Conservation (phyloP, 257 asterid species). For the Solanum bukasovii region DNA sequence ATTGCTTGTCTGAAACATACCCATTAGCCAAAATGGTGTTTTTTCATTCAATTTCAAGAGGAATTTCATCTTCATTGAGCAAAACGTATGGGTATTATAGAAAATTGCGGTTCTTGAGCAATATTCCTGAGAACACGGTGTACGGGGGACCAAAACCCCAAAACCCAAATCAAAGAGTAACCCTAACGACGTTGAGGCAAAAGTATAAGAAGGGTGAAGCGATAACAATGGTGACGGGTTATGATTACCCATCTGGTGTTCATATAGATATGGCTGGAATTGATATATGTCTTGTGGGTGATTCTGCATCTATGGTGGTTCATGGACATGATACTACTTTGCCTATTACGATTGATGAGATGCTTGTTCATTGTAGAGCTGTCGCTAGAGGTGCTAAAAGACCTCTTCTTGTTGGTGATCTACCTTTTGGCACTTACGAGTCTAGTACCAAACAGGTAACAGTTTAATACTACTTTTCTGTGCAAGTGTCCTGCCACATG, state of each 20-base stretch:
- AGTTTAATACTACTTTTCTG: not conserved
- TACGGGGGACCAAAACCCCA: conserved; percentile 93
- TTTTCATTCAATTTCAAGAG: not conserved
- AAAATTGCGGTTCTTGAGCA: conserved; percentile 42
- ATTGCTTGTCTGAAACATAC: not conserved
- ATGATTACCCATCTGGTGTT: conserved; percentile 84
- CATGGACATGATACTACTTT: conserved; percentile 95
- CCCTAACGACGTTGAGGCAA: conserved; percentile 53
- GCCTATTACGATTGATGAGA: conserved; percentile 81
- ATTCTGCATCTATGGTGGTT: conserved; percentile 97
- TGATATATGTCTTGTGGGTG: conserved; percentile 86
- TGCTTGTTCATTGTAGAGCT: conserved; percentile 88
- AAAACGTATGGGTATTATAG: not conserved
- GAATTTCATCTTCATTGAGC: not conserved
- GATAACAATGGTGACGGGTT: conserved; percentile 85
- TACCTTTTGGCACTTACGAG: conserved; percentile 87
- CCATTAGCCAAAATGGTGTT: not conserved
- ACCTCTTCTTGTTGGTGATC: conserved; percentile 81
- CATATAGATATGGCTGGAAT: conserved; percentile 77
- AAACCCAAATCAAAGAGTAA: conserved; percentile 52
- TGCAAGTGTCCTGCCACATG: not conserved
- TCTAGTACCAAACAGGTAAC: conserved; percentile 65
- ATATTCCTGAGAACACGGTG: conserved; percentile 61
- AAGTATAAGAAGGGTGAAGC: conserved; percentile 61
- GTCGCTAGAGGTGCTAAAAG: conserved; percentile 87